These are phyloP conservation scores for Przewalskia tangutica DNA, from an alignment of 257 asterid species.

Conservation along the genomic window DNA sequence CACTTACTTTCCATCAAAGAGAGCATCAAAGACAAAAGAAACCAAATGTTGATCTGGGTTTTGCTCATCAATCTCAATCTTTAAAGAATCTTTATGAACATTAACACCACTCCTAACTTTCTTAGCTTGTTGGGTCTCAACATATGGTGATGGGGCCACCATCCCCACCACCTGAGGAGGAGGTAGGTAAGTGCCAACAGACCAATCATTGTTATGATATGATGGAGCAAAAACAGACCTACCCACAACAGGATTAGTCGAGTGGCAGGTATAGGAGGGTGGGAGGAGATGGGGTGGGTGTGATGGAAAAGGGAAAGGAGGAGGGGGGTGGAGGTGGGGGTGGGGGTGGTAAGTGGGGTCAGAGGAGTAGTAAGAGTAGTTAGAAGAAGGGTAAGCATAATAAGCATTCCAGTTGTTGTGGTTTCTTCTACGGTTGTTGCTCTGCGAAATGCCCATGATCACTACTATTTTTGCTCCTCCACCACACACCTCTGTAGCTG, in stretches of 20 bases:
- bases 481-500: not conserved
- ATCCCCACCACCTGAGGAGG: constrained; percentile 12
- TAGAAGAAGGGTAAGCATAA: constrained; percentile 12
- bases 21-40: constrained; percentile 54
- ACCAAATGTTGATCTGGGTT: constrained; percentile 42
- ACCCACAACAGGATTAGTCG: constrained; percentile 31
- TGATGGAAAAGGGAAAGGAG: constrained; percentile 22
- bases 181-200: constrained; percentile 18
- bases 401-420: constrained; percentile 1
- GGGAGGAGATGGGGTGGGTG: constrained; percentile 25
- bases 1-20: constrained; percentile 52
- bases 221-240: constrained; percentile 31
- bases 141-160: constrained; percentile 18
- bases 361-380: constrained; percentile 15
- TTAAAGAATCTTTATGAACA: constrained; percentile 51
- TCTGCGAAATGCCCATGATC: constrained; percentile 7
- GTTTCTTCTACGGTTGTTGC: constrained; percentile 9
- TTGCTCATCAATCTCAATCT: constrained; percentile 39
- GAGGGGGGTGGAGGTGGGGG: constrained; percentile 1
- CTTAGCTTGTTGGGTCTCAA: constrained; percentile 32
- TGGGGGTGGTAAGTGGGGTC: constrained; percentile 30
- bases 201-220: constrained; percentile 1
- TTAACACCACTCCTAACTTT: constrained; percentile 53
- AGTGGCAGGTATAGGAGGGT: constrained; percentile 30
- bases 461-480: not conserved